Conservation (phyloP, 2,329 filamentous ascomycete species). For the Coleophoma cylindrospora region DNA sequence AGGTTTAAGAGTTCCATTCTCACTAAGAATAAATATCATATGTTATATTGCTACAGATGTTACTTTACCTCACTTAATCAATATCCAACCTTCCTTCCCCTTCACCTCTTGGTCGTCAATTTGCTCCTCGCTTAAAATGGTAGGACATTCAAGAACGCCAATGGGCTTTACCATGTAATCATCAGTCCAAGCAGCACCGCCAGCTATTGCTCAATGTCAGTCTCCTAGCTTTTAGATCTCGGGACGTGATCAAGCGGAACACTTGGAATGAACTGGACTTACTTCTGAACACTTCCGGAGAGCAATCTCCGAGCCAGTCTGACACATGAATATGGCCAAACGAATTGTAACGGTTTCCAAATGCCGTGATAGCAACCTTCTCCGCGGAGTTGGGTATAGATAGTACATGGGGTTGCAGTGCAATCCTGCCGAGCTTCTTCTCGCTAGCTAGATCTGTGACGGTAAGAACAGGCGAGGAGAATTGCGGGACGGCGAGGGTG, state of each 20-base stretch:
- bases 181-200: background rate
- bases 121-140: background rate
- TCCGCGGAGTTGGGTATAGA: background rate
- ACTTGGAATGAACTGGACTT: background rate
- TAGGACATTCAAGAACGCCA: background rate
- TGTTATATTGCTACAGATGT: too few species aligned
- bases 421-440: conserved; percentile 17
- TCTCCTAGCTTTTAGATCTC: background rate
- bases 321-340: conserved; percentile 23
- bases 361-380: conserved; percentile 17
- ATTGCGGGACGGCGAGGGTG: conserved; percentile 14
- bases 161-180: background rate
- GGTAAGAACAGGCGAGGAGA: conserved; percentile 18
- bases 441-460: conserved; percentile 4
- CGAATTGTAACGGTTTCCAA: conserved; percentile 23
- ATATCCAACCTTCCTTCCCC: background rate
- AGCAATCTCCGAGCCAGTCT: conserved; percentile 15
- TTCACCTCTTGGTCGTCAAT: conserved; percentile 34
- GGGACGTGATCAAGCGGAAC: background rate
- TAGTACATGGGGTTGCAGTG: conserved; percentile 19
- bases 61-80: background rate
- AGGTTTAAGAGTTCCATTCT: too few species aligned
- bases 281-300: conserved; percentile 17
- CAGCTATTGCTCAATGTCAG: background rate
- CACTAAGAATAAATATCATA: too few species aligned